Evolutionary conservation across 2,329 filamentous ascomycete species (phyloP), one percentile per base, ranked within the genome.

Genomic region (Fusarium sp.): DNA sequence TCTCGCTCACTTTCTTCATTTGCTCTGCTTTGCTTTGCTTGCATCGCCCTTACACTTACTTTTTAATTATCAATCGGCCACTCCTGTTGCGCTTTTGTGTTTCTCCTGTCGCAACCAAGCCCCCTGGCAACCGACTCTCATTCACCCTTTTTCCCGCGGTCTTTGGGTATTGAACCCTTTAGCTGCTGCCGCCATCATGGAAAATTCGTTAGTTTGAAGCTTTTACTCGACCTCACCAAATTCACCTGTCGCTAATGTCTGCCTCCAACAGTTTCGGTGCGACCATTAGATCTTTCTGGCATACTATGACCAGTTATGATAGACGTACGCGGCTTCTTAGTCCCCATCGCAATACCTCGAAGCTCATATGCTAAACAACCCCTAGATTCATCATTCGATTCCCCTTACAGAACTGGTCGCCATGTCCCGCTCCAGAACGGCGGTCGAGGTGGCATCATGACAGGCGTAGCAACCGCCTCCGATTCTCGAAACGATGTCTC

Each of bases 281-380:
- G 73, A 88, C 91, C 80, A 92, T 96, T 81, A 92, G 92, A 81
- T 92, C 92, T 66, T 95, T 99, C 83, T 99, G 96, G 96, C 96
- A 98, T 85, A 89, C 92, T 73, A 96, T 90, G 87, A 90, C 88
- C 80, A 90, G 88, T 73, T 84, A 90, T 82, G 88, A 90, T 78
- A 82, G 88, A 81, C 88, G 88, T 90, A 81, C 77, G 88, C 65
- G 49, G 50, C 39, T 64, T 60, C 50, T 59, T 45, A 19, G 41
- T 35, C 15, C 14, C 22, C 19, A 30, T 48, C 27, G 56, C 62
- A 33, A 44, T 44, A 50, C 30, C 45, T 27, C 58, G 25, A 48
- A 54, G 46, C 20, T 43, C 17, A 19, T 19, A 52, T 32, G 46
- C 67, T 75, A 67, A 68, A 71, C 52, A 55, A 35, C 47, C 69